These are phyloP conservation scores for Syzygium aromaticum DNA, from an alignment of 345 rosid genomes.

Conservation along the genomic window DNA sequence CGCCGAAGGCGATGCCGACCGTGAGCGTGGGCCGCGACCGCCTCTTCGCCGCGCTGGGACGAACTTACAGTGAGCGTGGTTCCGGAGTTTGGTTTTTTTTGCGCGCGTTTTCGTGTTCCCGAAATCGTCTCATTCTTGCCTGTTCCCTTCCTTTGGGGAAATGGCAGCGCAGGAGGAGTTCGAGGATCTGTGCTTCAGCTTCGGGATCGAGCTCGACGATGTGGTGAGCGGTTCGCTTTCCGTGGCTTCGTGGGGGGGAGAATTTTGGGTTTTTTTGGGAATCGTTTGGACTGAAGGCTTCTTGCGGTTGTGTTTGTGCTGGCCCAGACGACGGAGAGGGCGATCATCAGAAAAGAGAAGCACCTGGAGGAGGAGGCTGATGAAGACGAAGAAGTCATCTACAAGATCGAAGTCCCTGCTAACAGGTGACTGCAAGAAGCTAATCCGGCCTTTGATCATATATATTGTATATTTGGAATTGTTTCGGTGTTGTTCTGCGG, in stretches of 20 bases:
- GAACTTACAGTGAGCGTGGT: constrained; percentile 41
- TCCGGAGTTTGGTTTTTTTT: neutral
- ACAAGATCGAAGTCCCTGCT: constrained; percentile 82
- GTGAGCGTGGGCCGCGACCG: constrained; percentile 56
- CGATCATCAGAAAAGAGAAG: constrained; percentile 76
- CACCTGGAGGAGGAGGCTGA: constrained; percentile 42
- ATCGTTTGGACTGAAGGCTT: neutral
- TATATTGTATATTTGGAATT: neutral
- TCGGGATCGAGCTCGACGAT: constrained; percentile 93
- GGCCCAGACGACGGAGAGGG: constrained; percentile 71
- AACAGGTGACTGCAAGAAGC: constrained; percentile 38
- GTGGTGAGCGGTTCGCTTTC: constrained; percentile 43
- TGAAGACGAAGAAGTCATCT: constrained; percentile 59
- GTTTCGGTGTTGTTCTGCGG: neutral
- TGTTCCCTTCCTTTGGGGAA: neutral
- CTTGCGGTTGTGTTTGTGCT: neutral
- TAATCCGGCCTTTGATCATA: neutral
- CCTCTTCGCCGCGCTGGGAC: constrained; percentile 57
- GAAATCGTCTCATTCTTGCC: neutral
- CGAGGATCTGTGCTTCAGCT: constrained; percentile 80
- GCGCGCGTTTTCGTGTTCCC: too few species aligned
- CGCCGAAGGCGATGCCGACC: constrained; percentile 5
- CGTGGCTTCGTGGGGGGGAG: neutral
- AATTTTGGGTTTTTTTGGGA: neutral
- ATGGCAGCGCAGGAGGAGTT: constrained; percentile 45